These are phyloP conservation scores for Aegilops sharonensis DNA, from an alignment of 176 grass and related monocot species.

Conservation along the genomic window DNA sequence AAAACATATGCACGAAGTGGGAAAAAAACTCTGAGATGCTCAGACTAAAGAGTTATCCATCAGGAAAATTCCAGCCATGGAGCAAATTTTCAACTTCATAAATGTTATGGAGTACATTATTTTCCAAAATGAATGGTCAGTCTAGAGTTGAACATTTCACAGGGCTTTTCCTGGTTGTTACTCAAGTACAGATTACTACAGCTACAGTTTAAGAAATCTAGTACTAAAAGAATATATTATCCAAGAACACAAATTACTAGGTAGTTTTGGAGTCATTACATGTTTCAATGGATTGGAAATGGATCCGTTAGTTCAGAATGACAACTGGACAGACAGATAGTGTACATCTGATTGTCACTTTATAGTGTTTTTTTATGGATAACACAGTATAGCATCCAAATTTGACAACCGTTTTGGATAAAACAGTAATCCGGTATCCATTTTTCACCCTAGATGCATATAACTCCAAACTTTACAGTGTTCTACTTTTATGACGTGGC, in stretches of 20 bases:
- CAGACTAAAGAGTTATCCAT: background rate
- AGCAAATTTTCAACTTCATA: background rate
- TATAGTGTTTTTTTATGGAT: background rate
- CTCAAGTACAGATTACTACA: background rate
- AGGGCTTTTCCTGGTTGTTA: background rate
- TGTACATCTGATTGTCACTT: background rate
- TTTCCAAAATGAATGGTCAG: background rate
- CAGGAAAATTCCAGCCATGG: background rate
- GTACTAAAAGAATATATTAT: too few relatives aligned
- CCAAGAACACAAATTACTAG: background rate
- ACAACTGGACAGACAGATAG: background rate
- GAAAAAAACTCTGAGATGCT: background rate
- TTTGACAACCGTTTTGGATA: background rate
- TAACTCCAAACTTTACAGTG: background rate
- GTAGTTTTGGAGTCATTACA: background rate
- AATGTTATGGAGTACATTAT: background rate
- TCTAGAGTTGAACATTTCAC: constrained; percentile 5
- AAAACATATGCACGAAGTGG: background rate
- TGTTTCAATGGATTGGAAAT: background rate
- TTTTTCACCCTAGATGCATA: background rate
- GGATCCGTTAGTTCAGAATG: background rate
- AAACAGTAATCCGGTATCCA: background rate
- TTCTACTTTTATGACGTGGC: background rate
- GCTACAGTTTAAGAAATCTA: background rate
- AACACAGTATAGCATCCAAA: background rate